phyloP scores from a whole-genome alignment of 75 land plant species.

The Larix kaempferi region DNA sequence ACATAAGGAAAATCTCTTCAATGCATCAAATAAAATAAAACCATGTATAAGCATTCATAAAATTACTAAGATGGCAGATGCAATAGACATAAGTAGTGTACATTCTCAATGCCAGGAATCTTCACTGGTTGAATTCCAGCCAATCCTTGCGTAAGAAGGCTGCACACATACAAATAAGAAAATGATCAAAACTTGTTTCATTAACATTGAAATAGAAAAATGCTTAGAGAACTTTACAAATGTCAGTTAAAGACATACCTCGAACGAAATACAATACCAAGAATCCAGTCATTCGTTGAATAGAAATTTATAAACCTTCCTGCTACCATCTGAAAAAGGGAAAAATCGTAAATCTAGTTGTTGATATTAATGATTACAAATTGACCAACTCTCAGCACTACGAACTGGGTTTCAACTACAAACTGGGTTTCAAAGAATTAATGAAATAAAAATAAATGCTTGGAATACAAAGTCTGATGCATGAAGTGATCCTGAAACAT shows the following conservation, averaged over 20 bases:
- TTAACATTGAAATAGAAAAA: background rate
- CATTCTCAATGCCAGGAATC: conserved; percentile 87
- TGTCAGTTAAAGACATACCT: conserved; percentile 35
- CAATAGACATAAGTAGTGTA: conserved; percentile 17
- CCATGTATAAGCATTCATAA: background rate
- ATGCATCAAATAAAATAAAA: background rate
- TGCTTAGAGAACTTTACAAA: background rate
- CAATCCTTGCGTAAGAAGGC: conserved; percentile 81
- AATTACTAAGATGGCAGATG: background rate
- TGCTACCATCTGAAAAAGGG: conserved; percentile 70
- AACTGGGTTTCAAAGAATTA: too few species aligned
- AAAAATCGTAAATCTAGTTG: conserved; percentile 14
- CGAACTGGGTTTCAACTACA: too few species aligned
- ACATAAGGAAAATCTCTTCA: background rate
- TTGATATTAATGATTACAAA: background rate
- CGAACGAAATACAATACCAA: conserved; percentile 83
- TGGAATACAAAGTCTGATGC: too few species aligned
- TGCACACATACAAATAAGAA: conserved; percentile 26
- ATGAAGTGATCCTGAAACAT: too few species aligned
- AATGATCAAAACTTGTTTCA: background rate
- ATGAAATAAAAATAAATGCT: too few species aligned
- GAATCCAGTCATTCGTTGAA: conserved; percentile 80
- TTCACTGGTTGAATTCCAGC: conserved; percentile 94
- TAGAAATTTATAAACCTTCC: conserved; percentile 95
- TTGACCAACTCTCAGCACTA: too few species aligned